Percentiles rank a stretch among this genome's conserved stretches.
Evolutionary conservation across 78 protist genomes (phyloP).

Genomic region (Tieghemostelium lacteum): DNA sequence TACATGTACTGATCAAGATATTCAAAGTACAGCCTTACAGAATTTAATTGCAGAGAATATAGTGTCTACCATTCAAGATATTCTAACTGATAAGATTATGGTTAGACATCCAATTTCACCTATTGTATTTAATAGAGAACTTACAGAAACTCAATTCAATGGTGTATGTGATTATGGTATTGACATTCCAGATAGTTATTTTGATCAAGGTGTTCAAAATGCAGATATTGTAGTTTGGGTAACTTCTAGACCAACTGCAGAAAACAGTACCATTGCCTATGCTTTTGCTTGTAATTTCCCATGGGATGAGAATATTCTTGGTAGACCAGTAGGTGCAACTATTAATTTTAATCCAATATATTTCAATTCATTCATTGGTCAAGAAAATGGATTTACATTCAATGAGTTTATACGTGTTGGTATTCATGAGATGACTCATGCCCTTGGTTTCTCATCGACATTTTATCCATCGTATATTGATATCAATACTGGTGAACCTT

Average conservation of each 20-base stretch:
- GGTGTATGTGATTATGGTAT: conserved; percentile 54
- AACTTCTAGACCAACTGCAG: conserved; percentile 62
- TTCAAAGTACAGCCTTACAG: neutral
- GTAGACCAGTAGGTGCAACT: conserved; percentile 15
- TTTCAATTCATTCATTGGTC: neutral
- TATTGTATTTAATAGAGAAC: neutral
- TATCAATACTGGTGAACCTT: neutral
- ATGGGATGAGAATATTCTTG: neutral
- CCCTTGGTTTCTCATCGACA: conserved; percentile 11
- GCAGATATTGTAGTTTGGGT: conserved; percentile 64
- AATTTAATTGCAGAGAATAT: neutral
- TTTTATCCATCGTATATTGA: neutral
- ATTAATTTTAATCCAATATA: conserved; percentile 22
- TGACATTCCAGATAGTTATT: neutral
- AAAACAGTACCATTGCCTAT: conserved; percentile 35
- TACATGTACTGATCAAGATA: neutral
- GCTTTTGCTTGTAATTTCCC: conserved; percentile 44
- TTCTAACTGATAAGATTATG: neutral
- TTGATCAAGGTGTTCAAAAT: neutral
- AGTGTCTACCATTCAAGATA: neutral
- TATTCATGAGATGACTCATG: conserved; percentile 16
- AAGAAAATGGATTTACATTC: neutral
- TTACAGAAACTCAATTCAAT: neutral
- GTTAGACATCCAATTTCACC: conserved; percentile 6
- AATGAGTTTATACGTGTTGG: neutral